Conservation (phyloP, 495 filamentous ascomycete genomes). For the Neurospora cerealis region DNA sequence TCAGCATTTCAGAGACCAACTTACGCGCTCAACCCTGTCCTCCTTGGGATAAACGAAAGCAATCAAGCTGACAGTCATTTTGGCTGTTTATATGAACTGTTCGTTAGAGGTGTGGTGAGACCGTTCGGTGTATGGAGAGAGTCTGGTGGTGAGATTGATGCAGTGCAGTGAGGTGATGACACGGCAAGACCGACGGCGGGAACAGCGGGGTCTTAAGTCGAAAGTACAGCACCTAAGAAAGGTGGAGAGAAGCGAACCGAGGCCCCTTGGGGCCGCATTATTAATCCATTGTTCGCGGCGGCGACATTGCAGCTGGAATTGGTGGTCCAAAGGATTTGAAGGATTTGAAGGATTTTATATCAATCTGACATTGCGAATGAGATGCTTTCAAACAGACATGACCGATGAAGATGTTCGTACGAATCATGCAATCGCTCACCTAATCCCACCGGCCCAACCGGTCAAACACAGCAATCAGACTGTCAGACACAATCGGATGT, state of each 20-base stretch:
- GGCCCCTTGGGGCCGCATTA: neutral
- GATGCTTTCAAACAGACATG: neutral
- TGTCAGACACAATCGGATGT: neutral
- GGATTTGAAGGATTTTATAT: neutral
- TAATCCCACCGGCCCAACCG: neutral
- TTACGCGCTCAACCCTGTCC: constrained; percentile 14
- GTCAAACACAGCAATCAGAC: neutral
- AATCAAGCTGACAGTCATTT: constrained; percentile 10
- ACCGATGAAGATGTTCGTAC: neutral
- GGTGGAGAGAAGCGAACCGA: neutral
- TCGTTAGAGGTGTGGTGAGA: neutral
- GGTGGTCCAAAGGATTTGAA: neutral
- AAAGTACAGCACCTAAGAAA: neutral
- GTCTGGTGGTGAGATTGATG: neutral
- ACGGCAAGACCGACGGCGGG: neutral
- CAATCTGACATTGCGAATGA: neutral
- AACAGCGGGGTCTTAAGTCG: neutral
- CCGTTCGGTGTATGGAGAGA: neutral
- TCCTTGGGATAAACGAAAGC: constrained; percentile 17
- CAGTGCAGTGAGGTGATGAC: neutral
- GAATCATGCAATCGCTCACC: too few relatives aligned
- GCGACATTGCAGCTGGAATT: neutral
- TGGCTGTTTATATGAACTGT: neutral
- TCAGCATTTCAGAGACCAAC: neutral
- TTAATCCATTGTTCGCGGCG: neutral